Evolutionary conservation across 2,329 filamentous ascomycete genomes (phyloP).

Genomic region (Epicoccum nigrum): DNA sequence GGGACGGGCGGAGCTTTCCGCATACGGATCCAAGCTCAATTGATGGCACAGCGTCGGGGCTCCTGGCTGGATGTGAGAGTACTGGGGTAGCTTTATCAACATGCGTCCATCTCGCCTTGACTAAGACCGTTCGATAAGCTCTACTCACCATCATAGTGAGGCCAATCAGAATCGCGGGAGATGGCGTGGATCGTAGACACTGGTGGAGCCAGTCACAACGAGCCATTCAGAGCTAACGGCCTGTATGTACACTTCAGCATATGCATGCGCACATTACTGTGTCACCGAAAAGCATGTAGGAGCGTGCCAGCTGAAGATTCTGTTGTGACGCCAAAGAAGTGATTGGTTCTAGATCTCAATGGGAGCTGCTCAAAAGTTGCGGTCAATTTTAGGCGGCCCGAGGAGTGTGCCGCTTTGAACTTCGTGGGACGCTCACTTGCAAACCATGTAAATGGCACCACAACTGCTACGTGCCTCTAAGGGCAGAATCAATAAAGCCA

Average conservation of each 20-base stretch:
- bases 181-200: slow-evolving; percentile 7
- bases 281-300: no score
- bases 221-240: no score
- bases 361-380: no score
- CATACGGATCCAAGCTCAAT: slow-evolving; percentile 27
- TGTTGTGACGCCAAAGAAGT: neutral
- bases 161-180: slow-evolving; percentile 10
- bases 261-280: no score
- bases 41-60: slow-evolving; percentile 22
- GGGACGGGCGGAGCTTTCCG: slow-evolving; percentile 25
- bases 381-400: no score
- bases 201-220: slow-evolving; percentile 3
- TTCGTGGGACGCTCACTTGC: neutral
- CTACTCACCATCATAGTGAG: slow-evolving; percentile 12
- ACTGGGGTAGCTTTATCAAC: slow-evolving; percentile 43
- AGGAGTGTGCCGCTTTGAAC: no score
- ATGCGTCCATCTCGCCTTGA: slow-evolving; percentile 35
- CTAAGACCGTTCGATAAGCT: slow-evolving; percentile 45
- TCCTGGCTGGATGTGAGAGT: slow-evolving; percentile 23
- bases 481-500: no score
- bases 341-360: neutral
- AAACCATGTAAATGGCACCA: no score
- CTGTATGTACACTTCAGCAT: no score
- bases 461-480: no score
- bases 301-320: no score